Percentiles rank a stretch among this genome's conserved stretches.
Conservation (phyloP, 441 rosid genomes). For the Erodium moschatum region DNA sequence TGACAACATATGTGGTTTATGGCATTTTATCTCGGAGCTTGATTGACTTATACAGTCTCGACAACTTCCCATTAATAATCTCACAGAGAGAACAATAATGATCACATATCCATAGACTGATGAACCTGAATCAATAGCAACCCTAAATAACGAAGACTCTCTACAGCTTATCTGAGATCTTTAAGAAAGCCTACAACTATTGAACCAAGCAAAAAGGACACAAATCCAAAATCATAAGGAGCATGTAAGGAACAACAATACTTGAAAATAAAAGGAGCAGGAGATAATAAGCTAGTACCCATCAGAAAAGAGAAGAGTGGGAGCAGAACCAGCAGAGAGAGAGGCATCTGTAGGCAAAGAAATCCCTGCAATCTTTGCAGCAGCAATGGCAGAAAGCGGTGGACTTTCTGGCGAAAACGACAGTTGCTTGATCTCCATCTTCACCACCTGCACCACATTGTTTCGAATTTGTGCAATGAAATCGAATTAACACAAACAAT, state of each 20-base stretch:
- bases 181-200: too few species aligned
- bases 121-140: too few species aligned
- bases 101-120: too few species aligned
- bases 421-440: slow-evolving; percentile 22
- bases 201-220: too few species aligned
- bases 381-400: slow-evolving; percentile 20
- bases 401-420: slow-evolving; percentile 20
- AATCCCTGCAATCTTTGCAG: slow-evolving; percentile 20
- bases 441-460: slow-evolving; percentile 7
- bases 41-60: too few species aligned
- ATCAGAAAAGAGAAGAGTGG: slow-evolving; percentile 20
- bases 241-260: background rate
- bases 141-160: too few species aligned
- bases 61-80: too few species aligned
- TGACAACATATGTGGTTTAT: too few species aligned
- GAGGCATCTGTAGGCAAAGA: slow-evolving; percentile 15
- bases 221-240: background rate
- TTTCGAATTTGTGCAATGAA: background rate
- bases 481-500: background rate
- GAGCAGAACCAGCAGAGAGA: slow-evolving; percentile 20
- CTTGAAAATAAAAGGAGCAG: background rate
- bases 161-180: too few species aligned
- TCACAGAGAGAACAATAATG: too few species aligned
- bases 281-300: slow-evolving; percentile 14
- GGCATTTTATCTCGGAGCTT: too few species aligned